Percentiles rank a stretch among this genome's conserved stretches.
Conservation (phyloP, 768 basidiomycete species). For the Lyophyllum shimeji region DNA sequence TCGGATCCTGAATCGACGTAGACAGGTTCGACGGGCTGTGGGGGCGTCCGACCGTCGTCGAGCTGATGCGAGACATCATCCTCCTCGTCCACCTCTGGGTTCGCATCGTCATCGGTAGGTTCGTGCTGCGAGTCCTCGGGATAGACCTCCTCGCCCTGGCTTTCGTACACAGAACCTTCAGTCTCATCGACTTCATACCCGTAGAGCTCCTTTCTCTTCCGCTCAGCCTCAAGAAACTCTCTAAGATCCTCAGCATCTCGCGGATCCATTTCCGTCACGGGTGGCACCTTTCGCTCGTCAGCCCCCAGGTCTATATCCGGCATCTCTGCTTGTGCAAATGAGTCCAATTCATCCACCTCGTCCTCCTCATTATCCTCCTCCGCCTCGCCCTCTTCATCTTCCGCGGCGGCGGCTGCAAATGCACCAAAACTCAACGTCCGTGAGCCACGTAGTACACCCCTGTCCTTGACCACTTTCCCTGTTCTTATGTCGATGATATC, state of each 20-base stretch:
- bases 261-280: slow-evolving; percentile 41
- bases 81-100: slow-evolving; percentile 1
- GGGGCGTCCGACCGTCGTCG: not conserved
- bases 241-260: slow-evolving; percentile 61
- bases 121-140: slow-evolving; percentile 8
- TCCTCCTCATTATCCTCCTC: slow-evolving; percentile 50
- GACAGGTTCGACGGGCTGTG: slow-evolving; percentile 1
- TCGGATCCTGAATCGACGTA: slow-evolving; percentile 22
- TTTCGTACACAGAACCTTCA: slow-evolving; percentile 21
- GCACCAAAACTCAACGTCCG: slow-evolving; percentile 51
- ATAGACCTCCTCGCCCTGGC: slow-evolving; percentile 14
- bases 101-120: not conserved
- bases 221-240: slow-evolving; percentile 69
- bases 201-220: slow-evolving; percentile 44
- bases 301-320: slow-evolving; percentile 28
- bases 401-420: slow-evolving; percentile 38
- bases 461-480: slow-evolving; percentile 62
- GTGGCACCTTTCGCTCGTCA: slow-evolving; percentile 36
- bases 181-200: slow-evolving; percentile 47
- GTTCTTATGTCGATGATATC: slow-evolving; percentile 74
- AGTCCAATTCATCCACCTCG: slow-evolving; percentile 62
- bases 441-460: slow-evolving; percentile 58
- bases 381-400: slow-evolving; percentile 31
- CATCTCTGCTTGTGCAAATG: slow-evolving; percentile 37
- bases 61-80: not conserved